Base-by-base conservation (phyloP, 1,284 basidiomycete genomes). In the Boletellus deceptivus region DNA sequence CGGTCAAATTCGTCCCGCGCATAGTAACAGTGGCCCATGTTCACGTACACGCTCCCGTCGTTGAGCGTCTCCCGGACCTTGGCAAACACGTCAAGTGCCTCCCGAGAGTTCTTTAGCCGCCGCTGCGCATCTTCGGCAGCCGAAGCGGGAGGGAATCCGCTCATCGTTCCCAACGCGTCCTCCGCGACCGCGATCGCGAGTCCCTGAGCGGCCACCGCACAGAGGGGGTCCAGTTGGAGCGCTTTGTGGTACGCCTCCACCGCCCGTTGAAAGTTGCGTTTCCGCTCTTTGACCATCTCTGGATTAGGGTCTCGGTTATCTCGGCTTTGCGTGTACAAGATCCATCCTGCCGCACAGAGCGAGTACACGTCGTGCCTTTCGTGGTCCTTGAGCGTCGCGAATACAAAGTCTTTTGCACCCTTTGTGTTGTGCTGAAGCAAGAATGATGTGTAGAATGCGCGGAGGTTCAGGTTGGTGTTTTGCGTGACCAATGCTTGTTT, bases 1-100 rank as follows among this genome's bases (percentile, higher is more conserved):
- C 90, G 79, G 59, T 98, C 93, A 66, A 88, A 95, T 66, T 98
- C 94, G 52, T 96, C 94, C 46, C 91, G 78, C 25, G 83, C 78
- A 64, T 91, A 95, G 68, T 94, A 89, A 61, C 93, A 96, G 64
- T 97, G 95, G 0, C 94, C 95, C 75, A 97, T 94, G 65, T 98
- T 98, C 61, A 92, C 77, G 62, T 94, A 93, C 8, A 96, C 93
- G 57, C 89, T 89, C 2, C 90, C 90, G 55, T 93, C 89, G 52
- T 83, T 81, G 46, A 93, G 70, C 4, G 85, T 88, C 71, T 97
- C 94, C 53, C 91, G 79, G 48, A 97, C 88, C 68, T 94, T 93
- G 6, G 84, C 86, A 59, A 98, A 91, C 22, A 95, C 79, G 46
- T 89, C 84, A 33, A 98, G 70, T 0, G 94, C 93, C 52, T 95